A percentile compares a stretch with the other conserved stretches of the same genome.
phyloP scores from a whole-genome alignment of 2,329 filamentous ascomycete species.

The Harringtonia aguacate region DNA sequence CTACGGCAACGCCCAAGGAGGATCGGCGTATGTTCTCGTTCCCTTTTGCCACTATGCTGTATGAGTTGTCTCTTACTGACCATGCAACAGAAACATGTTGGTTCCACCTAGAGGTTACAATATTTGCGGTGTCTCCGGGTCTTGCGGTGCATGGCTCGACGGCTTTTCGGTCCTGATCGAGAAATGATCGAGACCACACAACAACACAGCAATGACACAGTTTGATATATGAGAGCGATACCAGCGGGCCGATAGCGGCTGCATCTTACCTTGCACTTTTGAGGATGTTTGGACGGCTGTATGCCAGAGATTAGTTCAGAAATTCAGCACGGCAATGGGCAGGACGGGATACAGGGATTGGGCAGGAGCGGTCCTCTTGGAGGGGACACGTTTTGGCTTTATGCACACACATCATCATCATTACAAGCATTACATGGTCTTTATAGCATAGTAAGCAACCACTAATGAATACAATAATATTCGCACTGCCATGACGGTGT shows the following conservation, averaged over 20 bases:
- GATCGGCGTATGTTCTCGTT: constrained; percentile 59
- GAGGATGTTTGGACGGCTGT: too few species aligned
- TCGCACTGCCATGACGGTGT: not conserved
- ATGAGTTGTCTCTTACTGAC: constrained; percentile 14
- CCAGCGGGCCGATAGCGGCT: too few species aligned
- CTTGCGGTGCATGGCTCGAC: constrained; percentile 71
- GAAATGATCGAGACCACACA: constrained; percentile 3
- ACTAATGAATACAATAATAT: too few species aligned
- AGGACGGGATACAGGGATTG: too few species aligned
- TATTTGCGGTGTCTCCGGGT: constrained; percentile 79
- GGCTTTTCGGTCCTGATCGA: constrained; percentile 65
- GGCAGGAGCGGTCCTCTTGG: too few species aligned
- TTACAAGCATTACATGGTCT: too few species aligned
- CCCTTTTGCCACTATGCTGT: not conserved
- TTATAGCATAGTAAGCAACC: too few species aligned
- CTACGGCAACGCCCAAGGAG: constrained; percentile 72
- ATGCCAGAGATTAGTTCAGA: too few species aligned
- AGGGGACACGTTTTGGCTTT: too few species aligned
- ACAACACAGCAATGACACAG: not conserved
- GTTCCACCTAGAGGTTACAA: constrained; percentile 84
- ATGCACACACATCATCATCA: too few species aligned
- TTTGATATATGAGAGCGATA: not conserved
- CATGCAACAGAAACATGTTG: constrained; percentile 61
- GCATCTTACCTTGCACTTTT: too few species aligned
- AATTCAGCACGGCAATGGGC: too few species aligned